phyloP scores from a whole-genome alignment of 768 basidiomycete species.

The Boletus sp. region DNA sequence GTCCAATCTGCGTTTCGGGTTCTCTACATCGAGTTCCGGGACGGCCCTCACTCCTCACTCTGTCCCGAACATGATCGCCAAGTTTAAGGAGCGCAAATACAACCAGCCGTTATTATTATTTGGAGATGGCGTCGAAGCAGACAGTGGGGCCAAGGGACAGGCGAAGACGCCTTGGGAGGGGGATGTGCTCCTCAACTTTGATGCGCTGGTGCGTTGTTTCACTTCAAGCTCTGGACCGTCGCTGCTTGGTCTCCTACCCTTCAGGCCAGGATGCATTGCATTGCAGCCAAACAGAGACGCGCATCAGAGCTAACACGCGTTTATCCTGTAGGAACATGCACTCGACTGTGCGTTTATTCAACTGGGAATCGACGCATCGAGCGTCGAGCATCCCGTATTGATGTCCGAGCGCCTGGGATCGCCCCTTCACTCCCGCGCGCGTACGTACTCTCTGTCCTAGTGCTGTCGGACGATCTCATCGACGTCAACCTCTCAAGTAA shows the following conservation, averaged over 20 bases:
- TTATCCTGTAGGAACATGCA: slow-evolving; percentile 78
- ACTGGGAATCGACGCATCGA: slow-evolving; percentile 75
- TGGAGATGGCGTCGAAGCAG: slow-evolving; percentile 83
- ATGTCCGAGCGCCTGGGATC: slow-evolving; percentile 93
- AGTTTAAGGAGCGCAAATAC: slow-evolving; percentile 86
- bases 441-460: slow-evolving; percentile 46
- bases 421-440: slow-evolving; percentile 80
- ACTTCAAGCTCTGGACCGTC: neutral
- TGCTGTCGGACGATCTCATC: neutral
- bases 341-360: slow-evolving; percentile 90
- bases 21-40: slow-evolving; percentile 49
- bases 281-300: neutral
- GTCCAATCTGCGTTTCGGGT: slow-evolving; percentile 80
- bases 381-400: slow-evolving; percentile 82
- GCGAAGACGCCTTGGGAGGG: slow-evolving; percentile 89
- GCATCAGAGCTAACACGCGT: neutral
- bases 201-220: slow-evolving; percentile 74
- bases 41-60: slow-evolving; percentile 44
- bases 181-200: slow-evolving; percentile 87
- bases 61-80: slow-evolving; percentile 72
- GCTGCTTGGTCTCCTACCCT: slow-evolving; percentile 4
- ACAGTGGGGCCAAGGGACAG: slow-evolving; percentile 79
- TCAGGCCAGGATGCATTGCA: neutral
- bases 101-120: slow-evolving; percentile 85
- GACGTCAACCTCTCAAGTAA: slow-evolving; percentile 52